A percentile compares a stretch with the other conserved stretches of the same genome.
Conservation (phyloP, 768 basidiomycete species). For the Pisolithus albus region DNA sequence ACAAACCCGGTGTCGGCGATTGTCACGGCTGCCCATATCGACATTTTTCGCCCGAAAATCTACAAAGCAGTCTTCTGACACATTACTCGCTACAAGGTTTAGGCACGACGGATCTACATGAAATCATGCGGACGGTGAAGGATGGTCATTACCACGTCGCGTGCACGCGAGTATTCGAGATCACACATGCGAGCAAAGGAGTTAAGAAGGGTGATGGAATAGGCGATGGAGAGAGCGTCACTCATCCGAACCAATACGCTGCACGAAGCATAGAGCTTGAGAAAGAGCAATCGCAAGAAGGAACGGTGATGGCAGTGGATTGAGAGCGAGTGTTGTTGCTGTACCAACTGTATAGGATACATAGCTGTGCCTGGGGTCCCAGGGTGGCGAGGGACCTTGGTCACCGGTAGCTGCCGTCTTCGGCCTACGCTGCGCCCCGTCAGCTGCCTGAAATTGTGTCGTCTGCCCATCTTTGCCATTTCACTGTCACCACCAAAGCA, state of each 20-base stretch:
- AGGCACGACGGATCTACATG: conserved; percentile 62
- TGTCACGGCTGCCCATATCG: conserved; percentile 91
- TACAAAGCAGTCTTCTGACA: conserved; percentile 68
- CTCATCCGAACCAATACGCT: conserved; percentile 90
- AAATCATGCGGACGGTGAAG: conserved; percentile 77
- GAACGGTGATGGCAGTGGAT: conserved; percentile 41
- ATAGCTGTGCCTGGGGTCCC: background rate
- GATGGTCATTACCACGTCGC: conserved; percentile 86
- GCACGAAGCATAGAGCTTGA: conserved; percentile 66
- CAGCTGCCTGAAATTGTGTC: conserved; percentile 16
- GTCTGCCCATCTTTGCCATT: conserved; percentile 17
- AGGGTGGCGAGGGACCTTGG: conserved; percentile 17
- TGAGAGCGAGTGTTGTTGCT: background rate
- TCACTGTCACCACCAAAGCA: background rate
- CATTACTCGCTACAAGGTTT: conserved; percentile 61
- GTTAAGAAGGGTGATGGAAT: conserved; percentile 88
- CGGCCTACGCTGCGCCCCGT: background rate
- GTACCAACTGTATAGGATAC: background rate
- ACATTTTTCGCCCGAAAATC: conserved; percentile 77
- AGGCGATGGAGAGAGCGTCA: conserved; percentile 79
- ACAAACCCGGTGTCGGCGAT: conserved; percentile 62
- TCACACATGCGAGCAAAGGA: conserved; percentile 67
- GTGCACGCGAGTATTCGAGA: conserved; percentile 94
- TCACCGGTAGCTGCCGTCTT: background rate
- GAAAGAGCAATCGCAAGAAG: conserved; percentile 33